Base-by-base conservation (phyloP, 1,284 basidiomycete species). In the Coriolopsis trogii region DNA sequence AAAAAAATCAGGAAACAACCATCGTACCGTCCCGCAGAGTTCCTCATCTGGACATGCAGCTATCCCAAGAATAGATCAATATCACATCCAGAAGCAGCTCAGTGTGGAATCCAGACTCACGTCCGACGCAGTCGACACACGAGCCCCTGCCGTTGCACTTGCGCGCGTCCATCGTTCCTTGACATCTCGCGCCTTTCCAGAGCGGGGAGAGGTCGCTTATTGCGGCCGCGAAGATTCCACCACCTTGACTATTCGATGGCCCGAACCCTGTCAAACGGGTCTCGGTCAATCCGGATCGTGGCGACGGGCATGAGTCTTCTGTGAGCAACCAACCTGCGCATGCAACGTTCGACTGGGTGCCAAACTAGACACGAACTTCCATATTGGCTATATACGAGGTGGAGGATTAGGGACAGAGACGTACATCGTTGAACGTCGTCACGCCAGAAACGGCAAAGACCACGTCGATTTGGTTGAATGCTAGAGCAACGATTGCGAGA, bases 161-260 rank as follows among this genome's bases (percentile, higher is more conserved):
- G 45, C 62, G 66, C 12, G 67, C 67, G 46, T 67, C 56, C 52
- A 56, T 56, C 8, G 61, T 62, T 47, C 69, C 70, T 34, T 63
- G 45, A 53, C 70, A 71, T 30, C 49, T 54, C 7, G 65, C 59
- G 5, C 70, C 68, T 6, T 59, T 58, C 69, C 69, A 72, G 10
- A 72, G 60, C n/a, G 70, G 70, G 24, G 67, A 70, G 8, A 67
- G 53, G 54, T 72, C 69, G 48, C 61, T 63, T 64, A 70, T 67
- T 13, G 68, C 66, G 29, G 70, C 64, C 9, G 70, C 67, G 56
- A 67, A 69, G 39, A 69, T 67, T 15, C 59, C 61, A 39, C 49
- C 64, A 5, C 68, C 68, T 48, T 70, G 68, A 25, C 58, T 62
- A 46, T 71, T 70, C 29, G 62, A 61, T 1, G 68, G 63, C 4